Evolutionary conservation across 768 basidiomycete species (phyloP).

Genomic region (Suillus fuscotomentosus): DNA sequence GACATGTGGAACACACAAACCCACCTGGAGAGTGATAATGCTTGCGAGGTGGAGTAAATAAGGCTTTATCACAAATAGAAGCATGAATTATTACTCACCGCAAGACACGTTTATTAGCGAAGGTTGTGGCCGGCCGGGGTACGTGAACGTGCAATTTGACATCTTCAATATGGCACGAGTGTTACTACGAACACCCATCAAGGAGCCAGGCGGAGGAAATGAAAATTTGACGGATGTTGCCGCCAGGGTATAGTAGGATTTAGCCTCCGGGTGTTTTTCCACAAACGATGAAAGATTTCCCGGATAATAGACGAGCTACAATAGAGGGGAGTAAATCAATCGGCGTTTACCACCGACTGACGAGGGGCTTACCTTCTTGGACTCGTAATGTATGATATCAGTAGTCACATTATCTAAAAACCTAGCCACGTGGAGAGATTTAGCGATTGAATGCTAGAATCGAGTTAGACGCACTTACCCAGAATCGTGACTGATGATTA

Average conservation of each 20-base stretch:
- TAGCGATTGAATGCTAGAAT: constrained; percentile 6
- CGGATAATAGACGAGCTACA: constrained; percentile 85
- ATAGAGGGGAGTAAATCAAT: constrained; percentile 13
- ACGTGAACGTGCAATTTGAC: constrained; percentile 88
- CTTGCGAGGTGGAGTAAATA: background rate
- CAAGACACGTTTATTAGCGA: constrained; percentile 88
- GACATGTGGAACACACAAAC: constrained; percentile 26
- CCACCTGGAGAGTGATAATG: constrained; percentile 87
- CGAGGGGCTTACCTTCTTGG: constrained; percentile 65
- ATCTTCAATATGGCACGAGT: constrained; percentile 96
- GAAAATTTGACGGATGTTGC: constrained; percentile 93
- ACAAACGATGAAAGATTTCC: constrained; percentile 93
- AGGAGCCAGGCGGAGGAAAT: constrained; percentile 92
- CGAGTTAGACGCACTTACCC: constrained; percentile 51
- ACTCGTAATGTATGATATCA: constrained; percentile 96
- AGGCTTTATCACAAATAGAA: background rate
- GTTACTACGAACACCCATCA: constrained; percentile 96
- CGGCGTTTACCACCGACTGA: constrained; percentile 15
- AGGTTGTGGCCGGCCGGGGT: constrained; percentile 79
- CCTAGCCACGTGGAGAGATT: constrained; percentile 34
- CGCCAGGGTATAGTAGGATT: constrained; percentile 94
- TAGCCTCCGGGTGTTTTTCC: constrained; percentile 86
- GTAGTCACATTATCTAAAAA: constrained; percentile 96
- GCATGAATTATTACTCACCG: constrained; percentile 26
- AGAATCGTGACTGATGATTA: constrained; percentile 97